A percentile compares a stretch with the other conserved stretches of the same genome.
Evolutionary conservation across 2,329 filamentous ascomycete species (phyloP).

Genomic region (Keithomyces neogunnii): DNA sequence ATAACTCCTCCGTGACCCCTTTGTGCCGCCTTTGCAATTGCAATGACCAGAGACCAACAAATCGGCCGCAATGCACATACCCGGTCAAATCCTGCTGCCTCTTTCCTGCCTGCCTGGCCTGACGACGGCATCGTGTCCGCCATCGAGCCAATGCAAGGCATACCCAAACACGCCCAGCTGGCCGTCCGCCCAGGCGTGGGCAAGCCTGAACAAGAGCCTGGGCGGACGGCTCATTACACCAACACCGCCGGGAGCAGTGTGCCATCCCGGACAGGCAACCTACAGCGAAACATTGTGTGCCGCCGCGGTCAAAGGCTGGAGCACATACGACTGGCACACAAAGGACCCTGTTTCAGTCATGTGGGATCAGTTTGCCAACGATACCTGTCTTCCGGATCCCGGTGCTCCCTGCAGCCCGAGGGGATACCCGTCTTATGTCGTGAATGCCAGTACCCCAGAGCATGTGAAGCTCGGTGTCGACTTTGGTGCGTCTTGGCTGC

Average conservation of each 20-base stretch:
- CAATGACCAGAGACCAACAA: not conserved
- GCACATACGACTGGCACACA: slow-evolving; percentile 18
- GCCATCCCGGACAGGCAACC: slow-evolving; percentile 17
- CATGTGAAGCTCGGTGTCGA: slow-evolving; percentile 27
- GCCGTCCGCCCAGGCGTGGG: slow-evolving; percentile 39
- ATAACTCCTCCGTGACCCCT: too few relatives aligned
- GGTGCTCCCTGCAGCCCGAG: slow-evolving; percentile 22
- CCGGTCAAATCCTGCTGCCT: not conserved
- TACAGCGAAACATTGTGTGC: slow-evolving; percentile 22
- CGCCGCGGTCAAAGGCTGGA: slow-evolving; percentile 15
- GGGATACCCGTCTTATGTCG: slow-evolving; percentile 28
- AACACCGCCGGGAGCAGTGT: slow-evolving; percentile 25
- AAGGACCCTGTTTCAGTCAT: slow-evolving; percentile 23
- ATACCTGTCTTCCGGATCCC: slow-evolving; percentile 38
- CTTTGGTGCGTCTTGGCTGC: slow-evolving; percentile 28
- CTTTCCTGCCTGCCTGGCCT: not conserved
- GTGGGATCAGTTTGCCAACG: slow-evolving; percentile 37
- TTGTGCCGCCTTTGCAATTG: too few relatives aligned
- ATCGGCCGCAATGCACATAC: not conserved
- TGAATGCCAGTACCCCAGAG: slow-evolving; percentile 24
- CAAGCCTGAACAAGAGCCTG: slow-evolving; percentile 34
- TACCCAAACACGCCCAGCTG: slow-evolving; percentile 36
- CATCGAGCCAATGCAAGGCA: slow-evolving; percentile 31
- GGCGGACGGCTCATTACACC: slow-evolving; percentile 33
- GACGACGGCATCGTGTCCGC: not conserved